Evolutionary conservation across 2,329 filamentous ascomycete species (phyloP).

Genomic region (Cyphellophora attinorum): DNA sequence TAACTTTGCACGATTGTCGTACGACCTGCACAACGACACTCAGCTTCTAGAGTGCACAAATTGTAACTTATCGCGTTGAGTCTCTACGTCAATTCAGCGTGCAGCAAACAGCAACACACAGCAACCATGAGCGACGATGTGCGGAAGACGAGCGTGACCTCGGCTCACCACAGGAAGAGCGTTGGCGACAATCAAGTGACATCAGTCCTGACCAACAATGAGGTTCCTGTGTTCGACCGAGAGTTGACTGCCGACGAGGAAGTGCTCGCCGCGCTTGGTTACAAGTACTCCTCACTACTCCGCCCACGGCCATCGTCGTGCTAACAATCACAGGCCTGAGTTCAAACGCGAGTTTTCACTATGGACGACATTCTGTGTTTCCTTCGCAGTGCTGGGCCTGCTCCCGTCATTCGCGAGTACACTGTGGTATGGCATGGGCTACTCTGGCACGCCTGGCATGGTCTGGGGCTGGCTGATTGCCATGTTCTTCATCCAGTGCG

Average conservation of each 20-base stretch:
- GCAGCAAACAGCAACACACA: no score
- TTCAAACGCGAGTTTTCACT: constrained; percentile 63
- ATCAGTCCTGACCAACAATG: constrained; percentile 39
- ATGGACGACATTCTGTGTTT: constrained; percentile 67
- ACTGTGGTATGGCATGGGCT: constrained; percentile 59
- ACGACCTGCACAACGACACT: no score
- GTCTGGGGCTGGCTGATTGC: constrained; percentile 69
- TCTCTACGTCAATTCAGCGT: no score
- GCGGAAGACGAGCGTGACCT: background rate
- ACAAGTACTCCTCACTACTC: constrained; percentile 39
- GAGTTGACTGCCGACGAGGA: constrained; percentile 49
- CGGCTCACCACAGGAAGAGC: constrained; percentile 19
- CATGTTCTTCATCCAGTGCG: constrained; percentile 62
- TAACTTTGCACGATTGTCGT: no score
- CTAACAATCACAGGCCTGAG: constrained; percentile 43
- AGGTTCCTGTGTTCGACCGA: constrained; percentile 38
- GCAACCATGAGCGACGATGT: background rate
- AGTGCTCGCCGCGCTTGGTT: constrained; percentile 51
- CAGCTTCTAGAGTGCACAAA: no score
- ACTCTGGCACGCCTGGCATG: constrained; percentile 51
- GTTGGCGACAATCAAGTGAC: constrained; percentile 44
- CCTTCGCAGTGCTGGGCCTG: constrained; percentile 62
- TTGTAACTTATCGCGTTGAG: no score
- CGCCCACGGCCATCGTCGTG: constrained; percentile 12
- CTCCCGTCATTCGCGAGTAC: constrained; percentile 64